These are phyloP conservation scores for Papiliotrema fonsecae DNA, from an alignment of 1,284 basidiomycete genomes.

Conservation along the genomic window DNA sequence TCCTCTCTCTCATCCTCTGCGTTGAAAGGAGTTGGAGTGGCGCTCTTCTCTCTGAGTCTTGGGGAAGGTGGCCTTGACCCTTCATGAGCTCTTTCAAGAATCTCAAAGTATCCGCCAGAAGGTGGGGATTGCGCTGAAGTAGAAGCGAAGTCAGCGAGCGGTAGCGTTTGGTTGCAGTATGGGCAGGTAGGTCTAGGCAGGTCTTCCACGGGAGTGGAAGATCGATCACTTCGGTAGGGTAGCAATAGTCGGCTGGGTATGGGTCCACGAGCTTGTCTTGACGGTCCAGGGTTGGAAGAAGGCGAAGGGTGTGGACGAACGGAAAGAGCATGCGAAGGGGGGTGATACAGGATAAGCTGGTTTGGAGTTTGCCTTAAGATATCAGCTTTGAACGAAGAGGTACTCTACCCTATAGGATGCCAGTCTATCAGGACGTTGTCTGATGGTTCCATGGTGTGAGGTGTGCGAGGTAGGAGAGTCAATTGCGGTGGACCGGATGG, in stretches of 20 bases:
- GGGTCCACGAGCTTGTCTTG: constrained; percentile 9
- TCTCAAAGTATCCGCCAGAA: constrained; percentile 34
- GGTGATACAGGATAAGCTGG: constrained; percentile 83
- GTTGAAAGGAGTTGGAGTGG: constrained; percentile 6
- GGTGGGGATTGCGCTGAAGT: background rate
- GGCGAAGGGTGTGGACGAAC: constrained; percentile 52
- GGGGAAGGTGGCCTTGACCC: constrained; percentile 38
- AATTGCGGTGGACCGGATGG: too few species aligned
- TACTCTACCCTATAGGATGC: constrained; percentile 8
- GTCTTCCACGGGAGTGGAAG: background rate
- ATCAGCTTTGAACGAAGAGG: background rate
- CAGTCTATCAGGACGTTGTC: background rate
- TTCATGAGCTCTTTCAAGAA: constrained; percentile 41
- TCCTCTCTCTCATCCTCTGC: constrained; percentile 15
- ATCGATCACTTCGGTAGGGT: constrained; percentile 7
- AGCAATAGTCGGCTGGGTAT: constrained; percentile 37
- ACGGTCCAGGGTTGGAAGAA: background rate
- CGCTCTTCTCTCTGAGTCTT: constrained; percentile 41
- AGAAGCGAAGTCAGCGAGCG: constrained; percentile 9
- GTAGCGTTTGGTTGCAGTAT: constrained; percentile 25
- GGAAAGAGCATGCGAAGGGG: constrained; percentile 74
- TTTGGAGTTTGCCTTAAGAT: constrained; percentile 56
- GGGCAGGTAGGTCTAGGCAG: constrained; percentile 20
- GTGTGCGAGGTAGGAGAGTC: too few species aligned
- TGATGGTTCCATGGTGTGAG: background rate